Base-by-base conservation (phyloP, 2,329 filamentous ascomycete species). In the Penicillium sp. region DNA sequence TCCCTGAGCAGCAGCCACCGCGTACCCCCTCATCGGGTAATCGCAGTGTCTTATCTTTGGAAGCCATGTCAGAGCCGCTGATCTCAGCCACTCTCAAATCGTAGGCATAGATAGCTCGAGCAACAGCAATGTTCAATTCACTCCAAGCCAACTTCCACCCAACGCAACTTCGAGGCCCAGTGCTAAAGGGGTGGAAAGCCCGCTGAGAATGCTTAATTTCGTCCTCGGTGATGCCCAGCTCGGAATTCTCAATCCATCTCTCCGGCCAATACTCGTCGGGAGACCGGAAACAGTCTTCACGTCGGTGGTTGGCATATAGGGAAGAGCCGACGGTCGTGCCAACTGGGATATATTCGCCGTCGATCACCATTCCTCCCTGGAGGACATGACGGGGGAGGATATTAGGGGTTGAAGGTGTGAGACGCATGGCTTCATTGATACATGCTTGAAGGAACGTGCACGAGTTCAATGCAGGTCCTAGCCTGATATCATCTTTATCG, bases 81-180 rank as follows among this genome's bases (percentile, higher is more conserved):
- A 5, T 22, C 5, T 22, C 18, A 9, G 18, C 18, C 18, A 22
- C 9, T 9, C 9, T 22, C 5, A 42, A 38, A 29, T 42, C 40
- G 32, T 42, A 42, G 18, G 17, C 16, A 13, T 35, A 42, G 5
- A 42, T 10, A 3, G 15, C n/a, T 28, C 35, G 23, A 2, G 40
- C 35, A 28, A 42, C 31, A 6, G 32, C 33, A 13, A 42, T 27
- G 23, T 35, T 32, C 22, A 42, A 18, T 35, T 42, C 40, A 3
- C 23, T 26, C 40, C 35, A 42, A 11, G 35, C 40, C 15, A 42
- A 25, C 28, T 39, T 42, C 40, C 35, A 38, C 12, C 35, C 40
- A 20, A 39, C 32, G 13, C 40, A 43, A 2, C 35, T 32, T 7
- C 40, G 27, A 13, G 40, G 16, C 2, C 40, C 36, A 23, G 30